phyloP scores from a whole-genome alignment of 176 grass and related monocot genomes.

The Bromus sterilis region DNA sequence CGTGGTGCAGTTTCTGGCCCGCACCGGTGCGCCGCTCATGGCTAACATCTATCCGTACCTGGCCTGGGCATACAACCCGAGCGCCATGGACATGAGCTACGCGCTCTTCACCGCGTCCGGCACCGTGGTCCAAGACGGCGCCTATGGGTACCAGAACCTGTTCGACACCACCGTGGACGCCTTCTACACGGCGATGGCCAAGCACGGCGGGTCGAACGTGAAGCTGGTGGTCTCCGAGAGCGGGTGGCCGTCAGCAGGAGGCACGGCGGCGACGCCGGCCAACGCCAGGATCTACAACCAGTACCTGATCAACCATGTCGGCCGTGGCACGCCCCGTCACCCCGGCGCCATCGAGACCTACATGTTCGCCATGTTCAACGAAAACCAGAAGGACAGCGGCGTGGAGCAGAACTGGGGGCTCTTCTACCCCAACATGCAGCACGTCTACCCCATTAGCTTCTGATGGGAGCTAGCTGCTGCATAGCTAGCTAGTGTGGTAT shows the following conservation, averaged over 20 bases:
- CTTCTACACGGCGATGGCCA: conserved; percentile 45
- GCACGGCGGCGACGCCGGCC: background rate
- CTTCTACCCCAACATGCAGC: conserved; percentile 72
- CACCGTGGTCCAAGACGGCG: conserved; percentile 49
- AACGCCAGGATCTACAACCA: conserved; percentile 69
- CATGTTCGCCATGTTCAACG: conserved; percentile 77
- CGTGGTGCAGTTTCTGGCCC: conserved; percentile 38
- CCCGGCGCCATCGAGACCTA: conserved; percentile 53
- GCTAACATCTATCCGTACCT: conserved; percentile 75
- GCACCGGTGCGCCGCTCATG: conserved; percentile 34
- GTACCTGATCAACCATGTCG: conserved; percentile 57
- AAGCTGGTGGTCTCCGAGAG: conserved; percentile 54
- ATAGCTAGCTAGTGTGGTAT: background rate
- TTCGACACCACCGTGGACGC: conserved; percentile 68
- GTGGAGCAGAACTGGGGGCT: conserved; percentile 69
- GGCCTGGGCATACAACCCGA: conserved; percentile 13
- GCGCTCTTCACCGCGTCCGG: conserved; percentile 39
- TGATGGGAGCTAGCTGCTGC: background rate
- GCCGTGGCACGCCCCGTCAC: conserved; percentile 47
- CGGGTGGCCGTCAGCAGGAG: conserved; percentile 61
- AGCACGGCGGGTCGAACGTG: conserved; percentile 28
- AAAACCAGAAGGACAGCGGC: conserved; percentile 55
- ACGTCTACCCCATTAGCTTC: conserved; percentile 67
- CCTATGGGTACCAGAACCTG: conserved; percentile 57
- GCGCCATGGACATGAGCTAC: conserved; percentile 40